These are phyloP conservation scores for Fusarium caatingaense DNA, from an alignment of 2,329 filamentous ascomycete genomes.

Conservation along the genomic window DNA sequence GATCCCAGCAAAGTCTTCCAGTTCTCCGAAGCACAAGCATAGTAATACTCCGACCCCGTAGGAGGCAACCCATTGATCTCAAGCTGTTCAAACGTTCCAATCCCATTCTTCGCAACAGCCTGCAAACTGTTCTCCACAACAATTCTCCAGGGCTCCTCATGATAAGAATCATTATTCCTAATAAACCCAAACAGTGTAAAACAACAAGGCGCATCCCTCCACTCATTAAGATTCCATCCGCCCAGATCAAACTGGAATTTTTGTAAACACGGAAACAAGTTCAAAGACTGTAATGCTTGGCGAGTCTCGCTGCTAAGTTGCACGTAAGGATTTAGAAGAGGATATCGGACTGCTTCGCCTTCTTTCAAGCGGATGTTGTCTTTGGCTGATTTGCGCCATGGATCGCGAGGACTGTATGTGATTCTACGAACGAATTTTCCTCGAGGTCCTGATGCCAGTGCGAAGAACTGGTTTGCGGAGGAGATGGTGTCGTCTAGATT, in stretches of 20 bases:
- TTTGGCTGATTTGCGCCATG: neutral
- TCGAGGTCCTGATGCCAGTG: neutral
- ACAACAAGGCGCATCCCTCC: neutral
- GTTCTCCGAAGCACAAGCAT: neutral
- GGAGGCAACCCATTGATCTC: neutral
- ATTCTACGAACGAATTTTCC: neutral
- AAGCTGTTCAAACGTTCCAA: neutral
- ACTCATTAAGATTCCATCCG: neutral
- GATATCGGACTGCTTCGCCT: neutral
- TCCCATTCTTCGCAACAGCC: neutral
- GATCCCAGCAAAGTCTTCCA: neutral
- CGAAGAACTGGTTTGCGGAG: neutral
- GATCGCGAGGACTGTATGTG: neutral
- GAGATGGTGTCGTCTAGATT: neutral
- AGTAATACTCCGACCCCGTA: slow-evolving; percentile 1
- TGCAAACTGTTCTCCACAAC: neutral
- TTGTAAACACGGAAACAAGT: neutral
- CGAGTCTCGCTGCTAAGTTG: neutral
- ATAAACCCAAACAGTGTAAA: neutral
- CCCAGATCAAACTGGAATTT: neutral
- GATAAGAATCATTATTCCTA: neutral
- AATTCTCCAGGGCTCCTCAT: slow-evolving; percentile 7
- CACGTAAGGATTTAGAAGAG: neutral
- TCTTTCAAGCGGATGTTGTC: neutral
- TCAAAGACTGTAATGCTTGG: neutral